Evolutionary conservation across 106 monocot species (phyloP).

Genomic region (Hemerocallis citrina): DNA sequence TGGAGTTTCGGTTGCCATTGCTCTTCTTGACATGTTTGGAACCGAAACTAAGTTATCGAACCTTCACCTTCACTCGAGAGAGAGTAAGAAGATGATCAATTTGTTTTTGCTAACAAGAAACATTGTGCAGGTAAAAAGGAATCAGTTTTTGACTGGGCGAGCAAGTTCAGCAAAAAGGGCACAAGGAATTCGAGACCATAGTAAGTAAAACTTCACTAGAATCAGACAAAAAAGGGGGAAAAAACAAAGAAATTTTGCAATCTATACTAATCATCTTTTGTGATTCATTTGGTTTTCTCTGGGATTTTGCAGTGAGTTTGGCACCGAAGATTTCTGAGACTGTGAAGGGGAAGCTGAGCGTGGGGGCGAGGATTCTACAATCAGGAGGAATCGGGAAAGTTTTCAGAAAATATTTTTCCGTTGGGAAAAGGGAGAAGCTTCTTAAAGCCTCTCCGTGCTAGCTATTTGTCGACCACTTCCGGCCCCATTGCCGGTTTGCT

Average conservation of each 20-base stretch:
- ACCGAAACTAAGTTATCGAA: too few relatives aligned
- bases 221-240: not conserved
- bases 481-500: conserved; percentile 32
- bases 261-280: not conserved
- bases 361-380: too few relatives aligned
- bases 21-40: too few relatives aligned
- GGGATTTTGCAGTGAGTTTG: conserved; percentile 37
- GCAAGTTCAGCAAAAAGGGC: conserved; percentile 14
- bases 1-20: too few relatives aligned
- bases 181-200: conserved; percentile 5
- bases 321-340: conserved; percentile 14
- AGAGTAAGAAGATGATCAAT: too few relatives aligned
- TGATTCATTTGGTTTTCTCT: not conserved
- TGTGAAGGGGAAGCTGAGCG: too few relatives aligned
- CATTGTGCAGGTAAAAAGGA: conserved; percentile 10
- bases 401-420: conserved; percentile 21
- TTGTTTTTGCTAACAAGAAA: too few relatives aligned
- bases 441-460: conserved; percentile 31
- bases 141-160: conserved; percentile 10
- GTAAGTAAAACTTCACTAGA: not conserved
- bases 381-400: conserved; percentile 24
- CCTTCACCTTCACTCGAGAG: too few relatives aligned
- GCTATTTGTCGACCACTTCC: conserved; percentile 30
- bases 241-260: too few relatives aligned
- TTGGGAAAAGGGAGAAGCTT: conserved; percentile 27